Evolutionary conservation across 192 early-diverging fungal genomes (phyloP).

Genomic region (Lunasporangiospora selenospora): DNA sequence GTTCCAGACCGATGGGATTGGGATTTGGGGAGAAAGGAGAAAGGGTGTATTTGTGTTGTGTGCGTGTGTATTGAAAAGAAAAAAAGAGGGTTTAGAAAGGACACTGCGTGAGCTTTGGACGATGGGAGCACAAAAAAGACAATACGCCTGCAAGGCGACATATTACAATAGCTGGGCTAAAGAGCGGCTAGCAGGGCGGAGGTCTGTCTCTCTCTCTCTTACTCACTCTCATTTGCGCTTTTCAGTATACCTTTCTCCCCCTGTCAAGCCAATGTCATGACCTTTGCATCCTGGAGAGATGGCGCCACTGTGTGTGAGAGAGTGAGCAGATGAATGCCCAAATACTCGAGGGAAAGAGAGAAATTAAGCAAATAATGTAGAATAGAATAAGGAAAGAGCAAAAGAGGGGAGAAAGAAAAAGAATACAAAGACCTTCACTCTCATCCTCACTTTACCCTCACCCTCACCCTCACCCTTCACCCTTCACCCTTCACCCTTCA

Average conservation of each 20-base stretch:
- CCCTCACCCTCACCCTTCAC: neutral
- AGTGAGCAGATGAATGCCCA: neutral
- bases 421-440: neutral
- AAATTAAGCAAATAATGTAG: neutral
- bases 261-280: no score
- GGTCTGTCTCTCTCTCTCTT: no score
- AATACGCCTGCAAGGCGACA: neutral
- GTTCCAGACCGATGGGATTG: no score
- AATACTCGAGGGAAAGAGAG: neutral
- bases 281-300: neutral
- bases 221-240: no score
- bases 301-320: neutral
- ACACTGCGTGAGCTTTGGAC: no score
- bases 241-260: no score
- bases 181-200: neutral
- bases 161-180: neutral
- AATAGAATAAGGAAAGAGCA: neutral
- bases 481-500: no score
- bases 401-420: constrained; percentile 5
- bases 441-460: neutral
- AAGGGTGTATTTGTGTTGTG: no score
- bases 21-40: no score
- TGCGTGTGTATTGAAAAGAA: no score
- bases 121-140: no score
- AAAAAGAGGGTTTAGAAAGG: no score